These are phyloP conservation scores for Gliomastix tumulicola DNA, from an alignment of 2,329 filamentous ascomycete species.

Conservation along the genomic window DNA sequence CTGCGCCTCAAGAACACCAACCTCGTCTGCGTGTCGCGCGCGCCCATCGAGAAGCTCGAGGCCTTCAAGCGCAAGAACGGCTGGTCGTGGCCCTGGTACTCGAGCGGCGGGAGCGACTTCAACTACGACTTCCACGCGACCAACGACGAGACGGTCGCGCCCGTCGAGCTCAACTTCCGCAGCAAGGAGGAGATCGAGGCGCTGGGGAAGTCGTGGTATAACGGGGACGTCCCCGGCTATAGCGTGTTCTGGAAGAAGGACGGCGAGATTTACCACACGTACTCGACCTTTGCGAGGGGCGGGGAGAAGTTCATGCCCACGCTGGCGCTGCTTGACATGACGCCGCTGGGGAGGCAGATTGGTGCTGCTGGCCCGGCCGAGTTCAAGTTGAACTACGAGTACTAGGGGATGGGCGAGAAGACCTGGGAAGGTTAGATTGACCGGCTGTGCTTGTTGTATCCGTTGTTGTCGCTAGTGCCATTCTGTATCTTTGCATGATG, in stretches of 20 bases:
- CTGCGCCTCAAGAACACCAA: constrained; percentile 27
- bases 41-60: constrained; percentile 24
- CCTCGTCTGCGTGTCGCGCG: constrained; percentile 29
- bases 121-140: constrained; percentile 31
- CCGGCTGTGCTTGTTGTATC: too few species aligned
- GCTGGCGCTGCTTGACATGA: constrained; percentile 22
- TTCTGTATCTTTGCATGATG: too few species aligned
- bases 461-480: too few species aligned
- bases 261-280: constrained; percentile 26
- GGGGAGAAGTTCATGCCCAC: constrained; percentile 20
- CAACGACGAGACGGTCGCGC: constrained; percentile 16
- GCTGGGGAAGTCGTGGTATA: constrained; percentile 16
- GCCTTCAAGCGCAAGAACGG: constrained; percentile 26
- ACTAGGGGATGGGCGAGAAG: too few species aligned
- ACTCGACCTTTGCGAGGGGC: constrained; percentile 23
- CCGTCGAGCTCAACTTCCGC: constrained; percentile 17
- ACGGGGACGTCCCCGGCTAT: constrained; percentile 25
- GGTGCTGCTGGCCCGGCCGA: constrained; percentile 12
- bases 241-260: constrained; percentile 25
- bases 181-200: constrained; percentile 14
- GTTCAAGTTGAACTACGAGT: constrained; percentile 17
- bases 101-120: constrained; percentile 24
- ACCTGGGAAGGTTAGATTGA: too few species aligned
- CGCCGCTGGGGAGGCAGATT: constrained; percentile 23
- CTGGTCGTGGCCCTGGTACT: constrained; percentile 34